phyloP scores from a whole-genome alignment of 1,284 basidiomycete species.

The Trametes versicolor region DNA sequence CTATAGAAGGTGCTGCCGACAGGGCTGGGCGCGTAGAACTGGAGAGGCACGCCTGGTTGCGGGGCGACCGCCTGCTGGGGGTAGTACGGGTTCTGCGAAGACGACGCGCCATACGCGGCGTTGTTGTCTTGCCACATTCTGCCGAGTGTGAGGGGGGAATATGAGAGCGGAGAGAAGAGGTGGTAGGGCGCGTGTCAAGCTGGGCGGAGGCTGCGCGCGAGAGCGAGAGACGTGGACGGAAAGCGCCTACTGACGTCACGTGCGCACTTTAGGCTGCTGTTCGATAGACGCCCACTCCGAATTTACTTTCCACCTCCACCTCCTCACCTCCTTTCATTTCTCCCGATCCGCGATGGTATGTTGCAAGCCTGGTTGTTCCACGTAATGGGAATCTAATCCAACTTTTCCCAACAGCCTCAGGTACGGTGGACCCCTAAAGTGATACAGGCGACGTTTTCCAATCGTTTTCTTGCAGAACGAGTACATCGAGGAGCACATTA shows the following conservation, averaged over 20 bases:
- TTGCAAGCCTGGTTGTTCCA: neutral
- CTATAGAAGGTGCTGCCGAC: constrained; percentile 70
- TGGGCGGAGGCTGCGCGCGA: constrained; percentile 21
- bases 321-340: constrained; percentile 13
- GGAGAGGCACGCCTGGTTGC: constrained; percentile 66
- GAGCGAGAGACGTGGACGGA: constrained; percentile 35
- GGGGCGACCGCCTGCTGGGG: constrained; percentile 51
- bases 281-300: constrained; percentile 21
- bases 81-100: constrained; percentile 69
- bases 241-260: constrained; percentile 29
- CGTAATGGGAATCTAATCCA: neutral
- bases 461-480: constrained; percentile 70
- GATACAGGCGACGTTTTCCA: neutral
- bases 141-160: constrained; percentile 9
- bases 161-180: constrained; percentile 15
- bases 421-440: constrained; percentile 47
- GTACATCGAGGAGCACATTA: constrained; percentile 92
- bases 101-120: constrained; percentile 61
- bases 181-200: constrained; percentile 21
- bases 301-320: constrained; percentile 28
- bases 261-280: constrained; percentile 26
- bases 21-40: constrained; percentile 72
- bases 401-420: constrained; percentile 64
- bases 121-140: constrained; percentile 77
- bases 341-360: constrained; percentile 35